These are phyloP conservation scores for Herpotrichia juniperi DNA, from an alignment of 2,329 filamentous ascomycete genomes.

Conservation along the genomic window DNA sequence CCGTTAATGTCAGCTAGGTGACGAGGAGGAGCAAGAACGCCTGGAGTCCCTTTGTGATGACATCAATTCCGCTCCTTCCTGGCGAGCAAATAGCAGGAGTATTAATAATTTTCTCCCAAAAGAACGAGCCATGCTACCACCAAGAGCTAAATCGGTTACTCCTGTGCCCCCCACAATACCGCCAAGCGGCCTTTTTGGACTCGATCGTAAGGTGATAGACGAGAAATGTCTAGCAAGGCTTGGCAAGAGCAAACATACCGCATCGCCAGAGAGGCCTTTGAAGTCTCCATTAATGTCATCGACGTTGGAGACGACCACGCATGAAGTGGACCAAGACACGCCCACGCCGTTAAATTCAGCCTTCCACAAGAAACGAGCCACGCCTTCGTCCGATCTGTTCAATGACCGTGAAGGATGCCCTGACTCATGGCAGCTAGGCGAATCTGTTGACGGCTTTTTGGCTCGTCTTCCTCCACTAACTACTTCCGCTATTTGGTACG, in stretches of 20 bases:
- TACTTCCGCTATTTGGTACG: constrained; percentile 49
- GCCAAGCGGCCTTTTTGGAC: too few species aligned
- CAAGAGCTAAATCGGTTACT: too few species aligned
- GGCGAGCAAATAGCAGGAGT: constrained; percentile 25
- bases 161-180: too few species aligned
- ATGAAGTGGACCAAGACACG: too few species aligned
- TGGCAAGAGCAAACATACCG: too few species aligned
- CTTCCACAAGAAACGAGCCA: constrained; percentile 16
- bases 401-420: constrained; percentile 64
- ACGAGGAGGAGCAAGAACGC: constrained; percentile 32
- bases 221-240: too few species aligned
- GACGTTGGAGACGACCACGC: too few species aligned
- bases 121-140: constrained; percentile 13
- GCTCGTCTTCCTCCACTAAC: constrained; percentile 70
- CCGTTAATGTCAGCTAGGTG: constrained; percentile 24
- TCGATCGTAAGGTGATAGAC: too few species aligned
- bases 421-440: constrained; percentile 66
- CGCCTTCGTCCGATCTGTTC: constrained; percentile 24
- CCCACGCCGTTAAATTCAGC: too few species aligned
- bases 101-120: constrained; percentile 29
- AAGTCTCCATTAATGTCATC: too few species aligned
- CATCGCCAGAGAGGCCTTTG: too few species aligned
- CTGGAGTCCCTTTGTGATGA: constrained; percentile 24
- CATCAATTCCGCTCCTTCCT: constrained; percentile 21
- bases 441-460: constrained; percentile 70